These are phyloP conservation scores for Monosporascus sp. DNA, from an alignment of 2,329 filamentous ascomycete species.

Conservation along the genomic window DNA sequence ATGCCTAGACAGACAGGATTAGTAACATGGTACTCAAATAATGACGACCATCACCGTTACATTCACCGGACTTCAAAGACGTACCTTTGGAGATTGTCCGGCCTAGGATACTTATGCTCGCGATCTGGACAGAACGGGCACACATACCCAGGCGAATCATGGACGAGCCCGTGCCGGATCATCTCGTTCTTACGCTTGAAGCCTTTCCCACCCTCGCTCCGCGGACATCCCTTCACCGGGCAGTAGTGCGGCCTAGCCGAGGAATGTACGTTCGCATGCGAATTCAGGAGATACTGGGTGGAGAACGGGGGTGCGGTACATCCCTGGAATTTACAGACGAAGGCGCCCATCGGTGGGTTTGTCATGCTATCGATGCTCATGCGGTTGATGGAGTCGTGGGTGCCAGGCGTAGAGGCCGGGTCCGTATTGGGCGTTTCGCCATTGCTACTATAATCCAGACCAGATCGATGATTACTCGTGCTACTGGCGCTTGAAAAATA, in stretches of 20 bases:
- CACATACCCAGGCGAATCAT: slow-evolving; percentile 89
- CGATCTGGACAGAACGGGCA: slow-evolving; percentile 94
- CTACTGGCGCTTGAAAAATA: slow-evolving; percentile 25
- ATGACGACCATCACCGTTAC: not conserved
- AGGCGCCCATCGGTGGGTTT: slow-evolving; percentile 46
- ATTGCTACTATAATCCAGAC: slow-evolving; percentile 37
- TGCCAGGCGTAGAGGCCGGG: slow-evolving; percentile 37
- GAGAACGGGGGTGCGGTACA: slow-evolving; percentile 72
- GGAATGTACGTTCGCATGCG: slow-evolving; percentile 69
- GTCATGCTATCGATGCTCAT: slow-evolving; percentile 57
- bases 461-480: slow-evolving; percentile 27
- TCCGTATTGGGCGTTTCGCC: slow-evolving; percentile 44
- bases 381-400: slow-evolving; percentile 37
- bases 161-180: slow-evolving; percentile 77
- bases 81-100: slow-evolving; percentile 92
- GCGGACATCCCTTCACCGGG: slow-evolving; percentile 55
- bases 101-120: slow-evolving; percentile 90
- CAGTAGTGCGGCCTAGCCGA: slow-evolving; percentile 62
- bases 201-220: slow-evolving; percentile 59
- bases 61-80: slow-evolving; percentile 18
- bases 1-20: slow-evolving; percentile 52
- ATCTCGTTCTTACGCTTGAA: slow-evolving; percentile 72
- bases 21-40: not conserved
- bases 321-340: slow-evolving; percentile 53
- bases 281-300: slow-evolving; percentile 73